Evolutionary conservation across 306 rosid species (phyloP), one percentile per base, ranked within the genome.

Genomic region (Rosa persica): DNA sequence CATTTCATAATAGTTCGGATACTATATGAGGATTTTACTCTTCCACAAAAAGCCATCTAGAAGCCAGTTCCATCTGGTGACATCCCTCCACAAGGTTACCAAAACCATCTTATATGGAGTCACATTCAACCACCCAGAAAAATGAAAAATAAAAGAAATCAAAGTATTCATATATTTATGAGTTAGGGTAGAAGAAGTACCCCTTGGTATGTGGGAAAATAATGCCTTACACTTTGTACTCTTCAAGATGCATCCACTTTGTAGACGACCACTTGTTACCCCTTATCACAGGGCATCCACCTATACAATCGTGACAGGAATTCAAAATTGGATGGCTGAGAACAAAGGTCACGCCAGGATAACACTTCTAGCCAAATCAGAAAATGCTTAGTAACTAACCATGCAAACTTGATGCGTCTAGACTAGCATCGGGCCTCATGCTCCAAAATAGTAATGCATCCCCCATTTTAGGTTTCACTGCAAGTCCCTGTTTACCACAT

Each of bases 231-330:
- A 85, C 84, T 80, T 79, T 80, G 83, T 84, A 94, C 81, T 90
- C 93, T 68, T 79, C 83, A 58, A 89, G 87, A 85, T 88, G 97
- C 91, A 92, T 67, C 98, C 98, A 95, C 87, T 95, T 94, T 2
- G 98, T 92, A 60, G 91, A 87, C 22, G 97, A 89, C 97, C 98
- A 94, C 82, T 94, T 94, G 87, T 89, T 91, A 70, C 97, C 95
- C 48, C 66, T 85, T 44, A 92, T 90, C 75, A 94, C 96, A n/a
- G 98, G 97, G 80, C 98, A 94, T 70, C 92, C 94, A 8, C 98
- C 98, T 92, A 84, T 57, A 87, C 58, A 80, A 76, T 76, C 73
- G 65, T 77, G 61, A 75, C 15, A 73, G 2, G 23, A 77, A 78
- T 19, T 40, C 38, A 42, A 67, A 52, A 17, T 12, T 19, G 42